Base-by-base conservation (phyloP, 2,329 filamentous ascomycete genomes). In the Calycina herbarum region DNA sequence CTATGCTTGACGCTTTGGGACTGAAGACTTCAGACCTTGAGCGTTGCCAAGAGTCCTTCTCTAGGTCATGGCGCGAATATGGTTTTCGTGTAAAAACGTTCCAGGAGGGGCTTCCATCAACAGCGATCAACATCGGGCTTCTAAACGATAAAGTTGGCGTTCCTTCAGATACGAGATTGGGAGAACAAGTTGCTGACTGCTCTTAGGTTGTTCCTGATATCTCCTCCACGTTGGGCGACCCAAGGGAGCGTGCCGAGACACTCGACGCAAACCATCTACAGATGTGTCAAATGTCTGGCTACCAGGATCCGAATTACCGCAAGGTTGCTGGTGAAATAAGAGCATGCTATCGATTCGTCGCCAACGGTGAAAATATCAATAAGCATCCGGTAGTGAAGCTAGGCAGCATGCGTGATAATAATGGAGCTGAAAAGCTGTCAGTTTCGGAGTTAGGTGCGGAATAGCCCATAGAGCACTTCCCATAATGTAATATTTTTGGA, bases 191-290 rank as follows among this genome's bases (percentile, higher is more conserved):
- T 17, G 24, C 51, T 54, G 54, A 45, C 27, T 60, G 27, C 38
- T 61, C 51, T n/a, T 33, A 68, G 66, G 42, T 66, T 27, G 66
- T 68, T 0, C 57, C 61, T 15, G 59, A 63, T 48, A 58, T 61
- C 15, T 68, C 66, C 31, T 68, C 66, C 29, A n/a, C 42, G 33
- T 42, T 78, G n/a, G 76, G 73, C 0, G 74, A 76, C 24, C 69
- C 73, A 1, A 67, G 73, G 5, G 77, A 78, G 59, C 66, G 66
- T 2, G 72, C 73, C 4, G 76, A 77, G 65, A 73, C 72, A 0
- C 70, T 82, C 24, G 74, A 78, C 27, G 78, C 79, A 5, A 76
- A 76, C 4, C 80, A 81, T 65, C 75, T 77, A 0, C 74, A 77
- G 33, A 77, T 82, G 71, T 80, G 78, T 71, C 78, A 77, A 64